Percentiles rank a stretch among this genome's conserved stretches.
phyloP scores from a whole-genome alignment of 1,284 basidiomycete genomes.

The Pseudozyma sp. region DNA sequence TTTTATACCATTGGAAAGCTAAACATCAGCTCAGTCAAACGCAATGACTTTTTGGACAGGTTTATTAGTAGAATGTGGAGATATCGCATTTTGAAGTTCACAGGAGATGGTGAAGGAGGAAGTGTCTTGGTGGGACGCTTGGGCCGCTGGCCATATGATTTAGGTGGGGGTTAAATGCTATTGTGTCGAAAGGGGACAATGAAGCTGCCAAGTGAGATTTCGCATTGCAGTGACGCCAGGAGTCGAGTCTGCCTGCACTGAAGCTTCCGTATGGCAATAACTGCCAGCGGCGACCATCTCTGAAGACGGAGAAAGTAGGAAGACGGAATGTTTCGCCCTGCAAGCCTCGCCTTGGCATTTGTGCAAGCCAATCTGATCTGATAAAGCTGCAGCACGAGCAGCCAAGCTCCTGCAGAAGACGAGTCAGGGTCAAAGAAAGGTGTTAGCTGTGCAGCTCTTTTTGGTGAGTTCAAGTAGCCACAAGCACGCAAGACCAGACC shows the following conservation, averaged over 20 bases:
- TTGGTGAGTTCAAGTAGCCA: background rate
- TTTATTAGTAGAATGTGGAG: conserved; percentile 3
- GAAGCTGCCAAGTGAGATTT: background rate
- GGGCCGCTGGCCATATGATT: background rate
- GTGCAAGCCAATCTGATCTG: conserved; percentile 8
- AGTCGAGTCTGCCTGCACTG: too few relatives aligned
- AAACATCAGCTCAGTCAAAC: background rate
- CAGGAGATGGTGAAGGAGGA: conserved; percentile 10
- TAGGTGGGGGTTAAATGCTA: too few relatives aligned
- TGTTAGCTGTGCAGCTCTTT: background rate
- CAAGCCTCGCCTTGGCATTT: background rate
- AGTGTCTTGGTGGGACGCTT: background rate
- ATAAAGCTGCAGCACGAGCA: conserved; percentile 7
- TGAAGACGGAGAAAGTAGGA: too few relatives aligned
- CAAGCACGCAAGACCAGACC: conserved; percentile 9
- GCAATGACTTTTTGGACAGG: background rate
- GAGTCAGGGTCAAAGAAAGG: too few relatives aligned
- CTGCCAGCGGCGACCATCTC: too few relatives aligned
- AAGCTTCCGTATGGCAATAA: too few relatives aligned
- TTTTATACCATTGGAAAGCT: too few relatives aligned
- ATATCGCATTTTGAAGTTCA: conserved; percentile 10
- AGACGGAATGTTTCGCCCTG: too few relatives aligned
- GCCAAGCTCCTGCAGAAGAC: too few relatives aligned
- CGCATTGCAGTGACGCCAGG: background rate
- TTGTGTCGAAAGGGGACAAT: too few relatives aligned